These are phyloP conservation scores for Cladophialophora exuberans DNA, from an alignment of 2,329 filamentous ascomycete genomes.

Conservation along the genomic window DNA sequence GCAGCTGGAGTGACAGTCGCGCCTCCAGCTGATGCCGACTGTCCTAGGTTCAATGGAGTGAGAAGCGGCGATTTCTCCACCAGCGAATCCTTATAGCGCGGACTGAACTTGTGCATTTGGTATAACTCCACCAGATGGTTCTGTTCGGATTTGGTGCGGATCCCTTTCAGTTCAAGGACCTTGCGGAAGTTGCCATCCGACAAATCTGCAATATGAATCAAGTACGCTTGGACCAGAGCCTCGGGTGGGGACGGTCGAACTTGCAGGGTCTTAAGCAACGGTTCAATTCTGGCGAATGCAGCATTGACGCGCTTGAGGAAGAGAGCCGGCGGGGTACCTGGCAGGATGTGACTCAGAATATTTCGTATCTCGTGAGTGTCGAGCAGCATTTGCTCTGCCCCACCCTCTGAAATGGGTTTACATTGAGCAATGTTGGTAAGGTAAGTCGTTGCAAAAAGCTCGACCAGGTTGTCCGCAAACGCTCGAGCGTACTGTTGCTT, in stretches of 20 bases:
- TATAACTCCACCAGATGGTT: slow-evolving; percentile 84
- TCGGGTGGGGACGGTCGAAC: slow-evolving; percentile 89
- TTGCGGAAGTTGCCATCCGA: slow-evolving; percentile 96
- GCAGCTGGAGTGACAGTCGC: slow-evolving; percentile 42
- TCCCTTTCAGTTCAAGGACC: slow-evolving; percentile 92
- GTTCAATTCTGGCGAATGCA: slow-evolving; percentile 84
- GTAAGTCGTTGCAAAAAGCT: slow-evolving; percentile 78
- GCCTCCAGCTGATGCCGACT: slow-evolving; percentile 44
- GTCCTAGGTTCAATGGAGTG: slow-evolving; percentile 59
- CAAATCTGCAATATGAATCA: slow-evolving; percentile 93
- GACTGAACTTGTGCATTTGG: slow-evolving; percentile 74
- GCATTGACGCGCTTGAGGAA: slow-evolving; percentile 86
- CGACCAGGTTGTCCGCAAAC: slow-evolving; percentile 95
- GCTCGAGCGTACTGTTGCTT: slow-evolving; percentile 94
- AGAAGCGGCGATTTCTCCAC: slow-evolving; percentile 71
- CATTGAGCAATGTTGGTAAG: slow-evolving; percentile 85
- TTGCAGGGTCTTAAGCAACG: slow-evolving; percentile 93
- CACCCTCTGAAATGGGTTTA: slow-evolving; percentile 87
- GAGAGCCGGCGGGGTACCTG: slow-evolving; percentile 60
- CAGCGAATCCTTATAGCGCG: slow-evolving; percentile 67
- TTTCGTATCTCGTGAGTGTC: slow-evolving; percentile 92
- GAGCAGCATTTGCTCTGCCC: slow-evolving; percentile 96
- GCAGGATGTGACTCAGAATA: slow-evolving; percentile 71
- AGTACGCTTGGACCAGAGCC: slow-evolving; percentile 92
- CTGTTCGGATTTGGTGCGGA: slow-evolving; percentile 79